Evolutionary conservation across 2,329 filamentous ascomycete species (phyloP), one percentile per base, ranked within the genome.

Genomic region (Bipolaris bicolor): DNA sequence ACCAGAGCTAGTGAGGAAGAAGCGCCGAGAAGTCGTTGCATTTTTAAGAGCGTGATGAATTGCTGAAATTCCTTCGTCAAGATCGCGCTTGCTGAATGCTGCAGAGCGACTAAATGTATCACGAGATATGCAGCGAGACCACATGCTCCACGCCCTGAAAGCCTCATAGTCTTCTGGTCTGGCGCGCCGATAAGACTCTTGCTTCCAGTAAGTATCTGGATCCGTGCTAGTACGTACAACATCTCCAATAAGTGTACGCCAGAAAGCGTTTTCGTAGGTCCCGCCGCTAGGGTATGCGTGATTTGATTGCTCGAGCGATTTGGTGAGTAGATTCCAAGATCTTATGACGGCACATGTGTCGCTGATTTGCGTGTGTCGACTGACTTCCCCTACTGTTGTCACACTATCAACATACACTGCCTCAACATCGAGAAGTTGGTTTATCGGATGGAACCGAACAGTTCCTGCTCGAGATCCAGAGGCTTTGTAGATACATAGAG

Each of bases 61-160:
- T 0, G 59, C 56, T n/a, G 62, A 61, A 24, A 65, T 67, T 13
- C 44, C 50, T 46, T 57, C 55, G 3, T 53, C 31, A 31, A 67
- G 62, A 44, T 66, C 62, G 7, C 57, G 57, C 37, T 64, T 57
- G 2, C 57, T 58, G 44, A 67, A 66, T 10, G 41, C 47, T 9
- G 58, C 63, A 10, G 54, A 55, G 5, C 65, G 59, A 15, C 51
- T 55, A 20, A 57, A 37, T 0, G 63, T 66, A 31, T 67, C 65
- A 20, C 63, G 61, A 1, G 61, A 62, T 33, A 67, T 67, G 46
- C 63, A 66, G n/a, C 65, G 59, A 33, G 62, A 55, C 65, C 63
- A 65, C 58, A 66, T 61, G 4, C 50, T 55, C 63, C 65, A 66
- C 1, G 65, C 59, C 15, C 57, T 48, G 31, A 52, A 66, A 5